Conservation (phyloP, 352 stramenopile genomes). For the Thraustochytrium sp. region DNA sequence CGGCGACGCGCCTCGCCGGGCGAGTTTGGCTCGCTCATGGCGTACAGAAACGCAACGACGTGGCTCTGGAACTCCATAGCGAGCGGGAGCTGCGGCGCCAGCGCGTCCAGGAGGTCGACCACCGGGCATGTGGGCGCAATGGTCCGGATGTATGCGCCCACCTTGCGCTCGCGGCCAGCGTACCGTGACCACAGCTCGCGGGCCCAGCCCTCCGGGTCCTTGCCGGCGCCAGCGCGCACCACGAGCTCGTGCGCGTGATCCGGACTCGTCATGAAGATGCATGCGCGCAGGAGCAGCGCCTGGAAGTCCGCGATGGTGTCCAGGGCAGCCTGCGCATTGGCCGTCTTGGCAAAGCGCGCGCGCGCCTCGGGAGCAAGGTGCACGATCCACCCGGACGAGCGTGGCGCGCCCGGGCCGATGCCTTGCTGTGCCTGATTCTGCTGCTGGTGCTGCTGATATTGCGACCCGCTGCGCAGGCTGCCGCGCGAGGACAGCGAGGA, state of each 20-base stretch:
- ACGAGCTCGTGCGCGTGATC: not conserved
- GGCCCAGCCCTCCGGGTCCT: not conserved
- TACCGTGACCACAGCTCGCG: not conserved
- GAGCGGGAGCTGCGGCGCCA: not conserved
- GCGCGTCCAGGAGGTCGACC: not conserved
- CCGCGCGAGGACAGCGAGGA: not conserved
- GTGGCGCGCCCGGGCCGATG: not conserved
- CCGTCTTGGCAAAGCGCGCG: not conserved
- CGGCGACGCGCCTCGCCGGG: not conserved
- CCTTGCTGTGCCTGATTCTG: too few species aligned
- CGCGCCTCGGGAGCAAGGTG: not conserved
- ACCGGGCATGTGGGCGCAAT: not conserved
- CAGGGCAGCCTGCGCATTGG: not conserved
- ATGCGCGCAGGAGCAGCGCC: not conserved
- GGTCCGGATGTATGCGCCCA: not conserved
- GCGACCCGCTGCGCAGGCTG: not conserved
- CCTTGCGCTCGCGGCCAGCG: constrained; percentile 13
- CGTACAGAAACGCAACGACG: not conserved
- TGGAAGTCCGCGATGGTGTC: not conserved
- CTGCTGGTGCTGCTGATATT: too few species aligned
- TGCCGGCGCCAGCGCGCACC: not conserved
- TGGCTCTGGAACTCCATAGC: not conserved
- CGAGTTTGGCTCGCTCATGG: not conserved
- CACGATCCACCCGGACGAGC: constrained; percentile 15
- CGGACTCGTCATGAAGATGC: not conserved